A percentile compares a stretch with the other conserved stretches of the same genome.
These are phyloP conservation scores for Coccinonectria pachysandricola DNA, from an alignment of 2,329 filamentous ascomycete species.

Conservation along the genomic window DNA sequence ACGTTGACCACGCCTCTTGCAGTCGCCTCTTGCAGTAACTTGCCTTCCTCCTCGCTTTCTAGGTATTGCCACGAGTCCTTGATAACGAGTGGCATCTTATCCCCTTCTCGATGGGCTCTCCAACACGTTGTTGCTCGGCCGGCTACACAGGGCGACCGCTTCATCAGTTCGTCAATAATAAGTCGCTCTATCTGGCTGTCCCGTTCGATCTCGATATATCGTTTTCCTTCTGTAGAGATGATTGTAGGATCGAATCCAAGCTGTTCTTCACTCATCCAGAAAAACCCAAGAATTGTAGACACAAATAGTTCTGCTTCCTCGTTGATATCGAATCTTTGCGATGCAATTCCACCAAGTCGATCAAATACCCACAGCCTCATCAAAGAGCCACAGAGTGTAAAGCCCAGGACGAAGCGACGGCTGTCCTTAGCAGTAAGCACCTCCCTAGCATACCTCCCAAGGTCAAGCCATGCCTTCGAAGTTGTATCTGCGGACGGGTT, in stretches of 20 bases:
- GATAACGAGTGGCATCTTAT: slow-evolving; percentile 27
- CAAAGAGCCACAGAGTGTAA: slow-evolving; percentile 32
- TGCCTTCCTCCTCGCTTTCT: slow-evolving; percentile 23
- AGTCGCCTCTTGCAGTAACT: not conserved
- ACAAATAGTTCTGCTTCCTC: slow-evolving; percentile 29
- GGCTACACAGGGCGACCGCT: slow-evolving; percentile 22
- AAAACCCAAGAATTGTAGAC: slow-evolving; percentile 28
- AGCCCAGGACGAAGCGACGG: slow-evolving; percentile 35
- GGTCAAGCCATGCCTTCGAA: too few relatives aligned
- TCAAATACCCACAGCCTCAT: slow-evolving; percentile 39
- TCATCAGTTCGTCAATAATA: slow-evolving; percentile 29
- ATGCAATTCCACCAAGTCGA: slow-evolving; percentile 33
- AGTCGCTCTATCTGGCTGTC: slow-evolving; percentile 29
- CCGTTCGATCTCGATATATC: slow-evolving; percentile 22
- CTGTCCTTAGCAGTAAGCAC: slow-evolving; percentile 31
- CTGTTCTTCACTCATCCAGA: slow-evolving; percentile 28
- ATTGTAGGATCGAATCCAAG: slow-evolving; percentile 36
- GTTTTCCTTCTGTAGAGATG: slow-evolving; percentile 27
- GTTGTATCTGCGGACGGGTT: too few relatives aligned
- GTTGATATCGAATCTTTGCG: slow-evolving; percentile 35
- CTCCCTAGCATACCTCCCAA: slow-evolving; percentile 33
- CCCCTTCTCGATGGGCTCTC: slow-evolving; percentile 29
- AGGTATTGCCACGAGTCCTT: slow-evolving; percentile 35
- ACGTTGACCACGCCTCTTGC: not conserved
- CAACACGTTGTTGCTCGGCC: slow-evolving; percentile 33